phyloP scores from a whole-genome alignment of 228 moss, liverwort and hornwort genomes.

The Sphagnum magellanicum region DNA sequence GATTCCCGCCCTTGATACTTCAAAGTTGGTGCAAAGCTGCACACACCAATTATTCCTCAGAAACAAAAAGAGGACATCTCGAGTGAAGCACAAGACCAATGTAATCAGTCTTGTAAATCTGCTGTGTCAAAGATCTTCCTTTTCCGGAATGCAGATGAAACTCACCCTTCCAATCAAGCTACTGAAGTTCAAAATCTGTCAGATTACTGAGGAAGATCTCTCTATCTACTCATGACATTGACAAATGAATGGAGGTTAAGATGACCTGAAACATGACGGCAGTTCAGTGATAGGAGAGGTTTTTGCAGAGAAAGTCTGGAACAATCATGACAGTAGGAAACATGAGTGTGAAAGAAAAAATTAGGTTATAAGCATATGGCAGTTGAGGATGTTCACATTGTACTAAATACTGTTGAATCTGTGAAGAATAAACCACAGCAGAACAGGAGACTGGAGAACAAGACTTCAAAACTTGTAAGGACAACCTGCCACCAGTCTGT shows the following conservation, averaged over 20 bases:
- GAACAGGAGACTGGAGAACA: too few relatives aligned
- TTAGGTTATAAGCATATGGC: too few relatives aligned
- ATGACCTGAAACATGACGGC: constrained; percentile 37
- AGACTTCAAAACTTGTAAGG: too few relatives aligned
- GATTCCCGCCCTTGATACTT: constrained; percentile 33
- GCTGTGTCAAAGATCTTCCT: background rate
- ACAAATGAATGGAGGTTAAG: background rate
- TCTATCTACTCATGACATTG: too few relatives aligned
- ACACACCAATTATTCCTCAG: constrained; percentile 12
- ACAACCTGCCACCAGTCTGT: constrained; percentile 77
- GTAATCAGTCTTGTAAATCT: background rate
- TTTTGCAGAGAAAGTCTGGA: constrained; percentile 50
- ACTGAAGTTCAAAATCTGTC: too few relatives aligned
- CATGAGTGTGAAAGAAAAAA: constrained; percentile 2
- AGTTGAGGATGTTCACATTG: too few relatives aligned
- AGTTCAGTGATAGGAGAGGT: constrained; percentile 37
- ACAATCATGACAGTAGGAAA: constrained; percentile 2
- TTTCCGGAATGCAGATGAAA: background rate
- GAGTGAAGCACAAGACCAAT: background rate
- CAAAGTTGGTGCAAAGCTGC: constrained; percentile 65
- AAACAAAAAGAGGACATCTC: background rate
- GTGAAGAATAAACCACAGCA: too few relatives aligned
- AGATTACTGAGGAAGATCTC: too few relatives aligned
- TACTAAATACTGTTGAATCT: too few relatives aligned
- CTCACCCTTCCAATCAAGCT: background rate